Conservation (phyloP, 208 protist genomes). For the Endotrypanum monterogeii region DNA sequence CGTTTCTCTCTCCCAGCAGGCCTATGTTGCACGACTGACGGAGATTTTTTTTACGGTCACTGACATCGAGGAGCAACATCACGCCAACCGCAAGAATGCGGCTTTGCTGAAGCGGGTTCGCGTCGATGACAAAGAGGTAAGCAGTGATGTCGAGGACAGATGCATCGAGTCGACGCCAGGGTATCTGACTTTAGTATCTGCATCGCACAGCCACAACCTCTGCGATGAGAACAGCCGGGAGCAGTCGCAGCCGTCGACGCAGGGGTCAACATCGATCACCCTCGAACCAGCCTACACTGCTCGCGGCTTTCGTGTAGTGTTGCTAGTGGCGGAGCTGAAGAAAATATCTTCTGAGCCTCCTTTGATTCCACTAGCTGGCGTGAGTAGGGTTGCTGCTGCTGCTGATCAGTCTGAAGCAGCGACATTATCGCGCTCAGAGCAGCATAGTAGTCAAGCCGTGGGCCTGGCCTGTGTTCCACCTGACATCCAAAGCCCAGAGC, state of each 20-base stretch:
- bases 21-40: slow-evolving; percentile 35
- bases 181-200: neutral
- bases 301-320: slow-evolving; percentile 31
- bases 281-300: slow-evolving; percentile 29
- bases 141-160: neutral
- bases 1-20: slow-evolving; percentile 38
- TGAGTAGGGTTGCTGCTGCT: neutral
- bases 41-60: slow-evolving; percentile 30
- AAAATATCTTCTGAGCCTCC: neutral
- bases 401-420: neutral
- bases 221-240: neutral
- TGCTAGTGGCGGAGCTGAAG: slow-evolving; percentile 16
- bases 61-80: slow-evolving; percentile 10
- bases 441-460: neutral
- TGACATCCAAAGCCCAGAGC: neutral
- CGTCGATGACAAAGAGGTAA: neutral
- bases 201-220: neutral
- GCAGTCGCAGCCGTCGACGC: neutral
- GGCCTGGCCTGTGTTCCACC: neutral
- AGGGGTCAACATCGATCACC: neutral
- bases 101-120: slow-evolving; percentile 15
- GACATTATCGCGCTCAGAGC: neutral
- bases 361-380: neutral
- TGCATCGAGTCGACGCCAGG: neutral
- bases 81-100: slow-evolving; percentile 13